Percentiles rank a stretch among this genome's conserved stretches.
These are phyloP conservation scores for Pugionium dolabratum DNA, from an alignment of 345 rosid species.

Conservation along the genomic window DNA sequence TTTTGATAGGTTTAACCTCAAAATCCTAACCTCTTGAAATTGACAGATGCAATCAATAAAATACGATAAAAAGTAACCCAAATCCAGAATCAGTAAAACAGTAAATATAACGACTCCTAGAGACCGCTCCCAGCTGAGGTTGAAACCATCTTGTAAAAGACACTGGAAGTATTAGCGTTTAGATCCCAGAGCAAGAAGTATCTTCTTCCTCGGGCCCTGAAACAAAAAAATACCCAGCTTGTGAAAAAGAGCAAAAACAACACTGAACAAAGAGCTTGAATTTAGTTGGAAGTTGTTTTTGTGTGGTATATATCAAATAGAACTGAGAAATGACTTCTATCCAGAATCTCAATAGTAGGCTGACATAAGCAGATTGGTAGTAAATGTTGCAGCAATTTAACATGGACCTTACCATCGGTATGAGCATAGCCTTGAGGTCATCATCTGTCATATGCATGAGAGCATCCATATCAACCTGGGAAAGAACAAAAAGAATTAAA, in stretches of 20 bases:
- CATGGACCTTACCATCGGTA: constrained; percentile 75
- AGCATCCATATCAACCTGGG: constrained; percentile 95
- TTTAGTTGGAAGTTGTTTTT: neutral
- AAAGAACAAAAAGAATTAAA: constrained; percentile 21
- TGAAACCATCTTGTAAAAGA: constrained; percentile 6
- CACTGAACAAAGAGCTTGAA: constrained; percentile 2
- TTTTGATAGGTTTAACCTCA: constrained; percentile 12
- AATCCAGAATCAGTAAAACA: constrained; percentile 28
- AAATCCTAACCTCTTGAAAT: constrained; percentile 27
- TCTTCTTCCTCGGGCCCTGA: constrained; percentile 99
- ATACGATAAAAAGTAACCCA: constrained; percentile 21
- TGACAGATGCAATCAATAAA: constrained; percentile 19
- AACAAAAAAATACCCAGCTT: constrained; percentile 31
- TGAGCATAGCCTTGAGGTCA: constrained; percentile 89
- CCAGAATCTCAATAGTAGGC: constrained; percentile 3
- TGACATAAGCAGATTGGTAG: neutral
- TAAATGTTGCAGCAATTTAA: neutral
- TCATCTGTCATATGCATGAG: constrained; percentile 94
- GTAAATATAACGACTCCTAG: constrained; percentile 34
- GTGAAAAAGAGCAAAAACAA: neutral
- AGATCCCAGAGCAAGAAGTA: constrained; percentile 77
- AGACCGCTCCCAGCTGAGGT: constrained; percentile 26
- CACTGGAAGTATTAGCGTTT: constrained; percentile 46
- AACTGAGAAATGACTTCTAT: constrained; percentile 11
- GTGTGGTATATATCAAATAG: constrained; percentile 5